Evolutionary conservation across 495 filamentous ascomycete genomes (phyloP).

Genomic region (Aspergillus ellipticus): DNA sequence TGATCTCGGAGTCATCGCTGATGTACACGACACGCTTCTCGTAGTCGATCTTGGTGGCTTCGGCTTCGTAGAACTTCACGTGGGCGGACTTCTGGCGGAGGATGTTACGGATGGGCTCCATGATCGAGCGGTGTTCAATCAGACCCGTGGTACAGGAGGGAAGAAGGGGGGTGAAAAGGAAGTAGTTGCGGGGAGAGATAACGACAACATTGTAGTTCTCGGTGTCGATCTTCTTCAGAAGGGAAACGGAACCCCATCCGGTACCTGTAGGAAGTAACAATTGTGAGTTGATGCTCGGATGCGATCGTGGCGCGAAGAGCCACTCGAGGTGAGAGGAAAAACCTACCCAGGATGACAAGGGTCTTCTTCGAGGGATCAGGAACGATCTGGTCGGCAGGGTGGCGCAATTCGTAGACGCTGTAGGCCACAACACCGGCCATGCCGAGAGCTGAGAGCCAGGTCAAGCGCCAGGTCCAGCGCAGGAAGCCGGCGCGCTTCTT

Average conservation of each 20-base stretch:
- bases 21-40: slow-evolving; percentile 83
- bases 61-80: slow-evolving; percentile 97
- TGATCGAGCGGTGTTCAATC: slow-evolving; percentile 98
- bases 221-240: slow-evolving; percentile 97
- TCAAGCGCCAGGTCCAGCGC: slow-evolving; percentile 72
- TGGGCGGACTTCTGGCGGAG: slow-evolving; percentile 84
- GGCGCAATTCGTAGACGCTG: slow-evolving; percentile 73
- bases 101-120: slow-evolving; percentile 97
- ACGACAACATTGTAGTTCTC: slow-evolving; percentile 98
- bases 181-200: slow-evolving; percentile 94
- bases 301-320: not conserved
- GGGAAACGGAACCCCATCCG: slow-evolving; percentile 93
- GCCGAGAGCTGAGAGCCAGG: slow-evolving; percentile 64
- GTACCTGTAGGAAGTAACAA: slow-evolving; percentile 56
- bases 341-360: slow-evolving; percentile 87
- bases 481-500: slow-evolving; percentile 51
- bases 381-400: slow-evolving; percentile 74
- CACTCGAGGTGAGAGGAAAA: not conserved
- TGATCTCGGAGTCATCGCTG: slow-evolving; percentile 88
- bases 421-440: slow-evolving; percentile 70
- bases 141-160: slow-evolving; percentile 95
- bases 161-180: slow-evolving; percentile 96
- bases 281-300: slow-evolving; percentile 2
- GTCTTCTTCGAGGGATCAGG: slow-evolving; percentile 94
- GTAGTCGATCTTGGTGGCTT: slow-evolving; percentile 94